Percentiles rank a stretch among this genome's conserved stretches.
Conservation (phyloP, 345 rosid species). For the Eucalyptus brandiana region DNA sequence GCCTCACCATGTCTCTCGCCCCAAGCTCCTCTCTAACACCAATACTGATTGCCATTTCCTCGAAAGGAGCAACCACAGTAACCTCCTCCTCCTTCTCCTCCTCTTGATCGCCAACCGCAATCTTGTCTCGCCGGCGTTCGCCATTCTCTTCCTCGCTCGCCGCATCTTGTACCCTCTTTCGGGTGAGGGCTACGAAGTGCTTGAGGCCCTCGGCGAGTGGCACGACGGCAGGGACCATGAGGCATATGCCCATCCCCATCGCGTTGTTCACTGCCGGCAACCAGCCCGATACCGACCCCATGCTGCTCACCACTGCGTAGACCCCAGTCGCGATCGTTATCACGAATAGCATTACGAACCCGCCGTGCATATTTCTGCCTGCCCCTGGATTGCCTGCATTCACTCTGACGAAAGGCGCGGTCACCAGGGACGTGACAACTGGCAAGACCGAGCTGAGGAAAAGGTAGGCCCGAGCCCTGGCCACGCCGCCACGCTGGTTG, state of each 20-base stretch:
- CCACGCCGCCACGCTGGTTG: not conserved
- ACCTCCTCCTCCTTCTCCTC: not conserved
- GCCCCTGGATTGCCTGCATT: not conserved
- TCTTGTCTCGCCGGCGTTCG: not conserved
- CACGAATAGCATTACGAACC: conserved; percentile 27
- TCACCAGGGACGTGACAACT: conserved; percentile 10
- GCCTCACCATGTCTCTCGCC: conserved; percentile 38
- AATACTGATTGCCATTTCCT: not conserved
- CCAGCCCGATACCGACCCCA: conserved; percentile 4
- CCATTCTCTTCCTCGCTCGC: not conserved
- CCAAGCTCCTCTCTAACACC: conserved; percentile 57
- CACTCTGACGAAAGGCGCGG: conserved; percentile 30
- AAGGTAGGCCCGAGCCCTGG: conserved; percentile 40
- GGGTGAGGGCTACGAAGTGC: not conserved
- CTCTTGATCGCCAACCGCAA: not conserved
- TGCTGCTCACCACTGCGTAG: conserved; percentile 51
- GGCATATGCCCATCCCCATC: conserved; percentile 29
- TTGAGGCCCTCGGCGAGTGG: conserved; percentile 15
- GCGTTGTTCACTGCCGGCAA: conserved; percentile 14
- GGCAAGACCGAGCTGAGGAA: conserved; percentile 58
- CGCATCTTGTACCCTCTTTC: not conserved
- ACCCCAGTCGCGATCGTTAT: conserved; percentile 58
- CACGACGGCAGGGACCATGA: conserved; percentile 37
- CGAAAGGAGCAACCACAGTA: not conserved
- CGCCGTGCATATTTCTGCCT: not conserved